Percentiles rank a stretch among this genome's conserved stretches.
These are phyloP conservation scores for Hyaloperonospora brassicae DNA, from an alignment of 352 stramenopile genomes.

Conservation along the genomic window DNA sequence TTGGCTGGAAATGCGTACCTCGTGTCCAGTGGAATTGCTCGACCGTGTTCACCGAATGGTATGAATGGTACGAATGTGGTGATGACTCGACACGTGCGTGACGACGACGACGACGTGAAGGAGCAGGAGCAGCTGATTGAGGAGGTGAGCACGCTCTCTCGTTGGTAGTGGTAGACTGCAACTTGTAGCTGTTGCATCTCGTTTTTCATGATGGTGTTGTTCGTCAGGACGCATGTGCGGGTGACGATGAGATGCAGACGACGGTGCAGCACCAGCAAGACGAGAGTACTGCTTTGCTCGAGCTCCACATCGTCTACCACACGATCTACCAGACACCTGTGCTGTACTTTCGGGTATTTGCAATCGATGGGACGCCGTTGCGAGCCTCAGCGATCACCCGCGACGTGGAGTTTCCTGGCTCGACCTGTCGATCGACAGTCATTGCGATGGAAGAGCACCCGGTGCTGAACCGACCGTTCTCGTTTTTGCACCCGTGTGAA, in stretches of 20 bases:
- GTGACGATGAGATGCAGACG: conserved; percentile 6
- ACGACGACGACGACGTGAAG: conserved; percentile 11
- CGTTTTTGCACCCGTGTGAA: conserved; percentile 74
- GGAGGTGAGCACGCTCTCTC: conserved; percentile 10
- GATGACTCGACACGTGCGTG: neutral
- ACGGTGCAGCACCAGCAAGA: neutral
- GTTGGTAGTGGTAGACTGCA: neutral
- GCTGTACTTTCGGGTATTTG: conserved; percentile 52
- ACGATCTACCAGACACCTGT: conserved; percentile 64
- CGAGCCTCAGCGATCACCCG: conserved; percentile 12
- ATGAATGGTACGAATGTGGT: neutral
- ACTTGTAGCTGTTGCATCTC: neutral
- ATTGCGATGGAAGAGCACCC: conserved; percentile 65
- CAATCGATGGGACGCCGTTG: conserved; percentile 37
- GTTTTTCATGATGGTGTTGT: neutral
- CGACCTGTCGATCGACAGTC: conserved; percentile 24
- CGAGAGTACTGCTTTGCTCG: conserved; percentile 40
- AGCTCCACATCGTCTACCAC: conserved; percentile 82
- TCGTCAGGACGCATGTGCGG: conserved; percentile 4
- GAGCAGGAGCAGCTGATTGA: conserved; percentile 10
- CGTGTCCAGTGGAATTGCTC: conserved; percentile 43
- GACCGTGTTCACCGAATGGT: neutral
- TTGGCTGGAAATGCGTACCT: conserved; percentile 59
- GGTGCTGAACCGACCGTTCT: conserved; percentile 56
- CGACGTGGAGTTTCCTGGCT: conserved; percentile 31